phyloP scores from a whole-genome alignment of 139 green algal genomes.

The Chlorella sp. region DNA sequence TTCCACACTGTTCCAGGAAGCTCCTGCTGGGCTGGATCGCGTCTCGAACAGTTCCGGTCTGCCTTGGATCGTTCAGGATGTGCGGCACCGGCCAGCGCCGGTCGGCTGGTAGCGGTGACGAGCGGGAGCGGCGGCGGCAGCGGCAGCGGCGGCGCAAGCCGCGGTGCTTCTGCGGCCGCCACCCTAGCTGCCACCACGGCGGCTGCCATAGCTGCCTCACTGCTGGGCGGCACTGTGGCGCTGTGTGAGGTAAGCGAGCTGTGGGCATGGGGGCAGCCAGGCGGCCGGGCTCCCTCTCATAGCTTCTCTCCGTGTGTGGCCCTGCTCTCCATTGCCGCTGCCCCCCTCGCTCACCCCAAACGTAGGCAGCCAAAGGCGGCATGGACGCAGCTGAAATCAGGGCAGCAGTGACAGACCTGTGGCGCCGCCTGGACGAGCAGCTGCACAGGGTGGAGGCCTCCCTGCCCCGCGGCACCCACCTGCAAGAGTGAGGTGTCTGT shows the following conservation, averaged over 20 bases:
- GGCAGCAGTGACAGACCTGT: slow-evolving; percentile 28
- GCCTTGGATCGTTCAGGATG: neutral
- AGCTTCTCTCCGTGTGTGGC: neutral
- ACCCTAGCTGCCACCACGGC: neutral
- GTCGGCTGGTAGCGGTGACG: no score
- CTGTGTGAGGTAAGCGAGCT: slow-evolving; percentile 4
- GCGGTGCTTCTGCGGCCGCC: neutral
- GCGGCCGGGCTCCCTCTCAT: neutral
- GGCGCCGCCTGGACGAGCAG: slow-evolving; percentile 37
- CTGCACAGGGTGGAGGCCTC: slow-evolving; percentile 37
- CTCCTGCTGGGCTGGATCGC: no score
- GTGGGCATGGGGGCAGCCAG: neutral
- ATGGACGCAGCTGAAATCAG: neutral
- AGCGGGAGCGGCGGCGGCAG: neutral
- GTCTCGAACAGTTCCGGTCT: no score
- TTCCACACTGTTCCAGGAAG: no score
- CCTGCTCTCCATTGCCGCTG: neutral
- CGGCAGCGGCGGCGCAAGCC: neutral
- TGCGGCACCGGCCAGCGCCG: neutral
- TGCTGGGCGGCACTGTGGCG: neutral
- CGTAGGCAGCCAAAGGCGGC: neutral
- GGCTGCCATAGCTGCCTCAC: neutral
- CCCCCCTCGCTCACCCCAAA: neutral
- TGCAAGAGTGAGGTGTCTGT: neutral
- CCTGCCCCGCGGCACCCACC: neutral